Percentiles rank a stretch among this genome's conserved stretches.
Conservation (phyloP, 169 alveolate species). For the Toxoplasma gondii region DNA sequence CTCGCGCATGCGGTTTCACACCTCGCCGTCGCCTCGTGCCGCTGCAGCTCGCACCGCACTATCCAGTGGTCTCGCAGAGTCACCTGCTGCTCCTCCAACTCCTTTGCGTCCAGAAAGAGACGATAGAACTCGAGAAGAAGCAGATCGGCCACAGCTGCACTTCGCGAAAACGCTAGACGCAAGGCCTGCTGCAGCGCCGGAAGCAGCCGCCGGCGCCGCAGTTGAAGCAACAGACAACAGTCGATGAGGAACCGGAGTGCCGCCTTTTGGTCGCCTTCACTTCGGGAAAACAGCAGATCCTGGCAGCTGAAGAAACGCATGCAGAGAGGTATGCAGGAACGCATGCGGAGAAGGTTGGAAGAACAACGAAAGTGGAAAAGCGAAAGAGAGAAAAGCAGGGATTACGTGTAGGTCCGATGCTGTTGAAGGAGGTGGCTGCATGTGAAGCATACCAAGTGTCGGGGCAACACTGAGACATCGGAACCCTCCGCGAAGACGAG, state of each 20-base stretch:
- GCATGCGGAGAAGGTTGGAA: background rate
- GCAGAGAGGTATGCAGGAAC: background rate
- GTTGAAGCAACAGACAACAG: constrained; percentile 7
- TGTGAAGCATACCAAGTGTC: no score
- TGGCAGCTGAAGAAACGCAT: background rate
- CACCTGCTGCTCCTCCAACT: constrained; percentile 40
- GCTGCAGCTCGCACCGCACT: background rate
- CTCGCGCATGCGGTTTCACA: background rate
- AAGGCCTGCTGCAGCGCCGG: constrained; percentile 32
- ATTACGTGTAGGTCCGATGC: no score
- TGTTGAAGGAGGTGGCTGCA: no score
- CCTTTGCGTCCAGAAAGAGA: constrained; percentile 34
- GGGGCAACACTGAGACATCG: no score
- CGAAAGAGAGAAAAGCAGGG: background rate
- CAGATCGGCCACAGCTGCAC: constrained; percentile 8
- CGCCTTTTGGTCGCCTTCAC: constrained; percentile 51
- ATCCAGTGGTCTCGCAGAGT: constrained; percentile 2
- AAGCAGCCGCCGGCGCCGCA: constrained; percentile 39
- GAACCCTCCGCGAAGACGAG: no score
- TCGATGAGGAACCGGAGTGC: constrained; percentile 35
- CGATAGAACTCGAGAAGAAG: background rate
- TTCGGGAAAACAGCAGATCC: constrained; percentile 11
- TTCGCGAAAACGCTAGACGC: constrained; percentile 33
- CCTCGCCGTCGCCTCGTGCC: background rate
- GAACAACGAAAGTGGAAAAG: background rate